phyloP scores from a whole-genome alignment of 306 rosid species.

The Adenanthera pavonina region DNA sequence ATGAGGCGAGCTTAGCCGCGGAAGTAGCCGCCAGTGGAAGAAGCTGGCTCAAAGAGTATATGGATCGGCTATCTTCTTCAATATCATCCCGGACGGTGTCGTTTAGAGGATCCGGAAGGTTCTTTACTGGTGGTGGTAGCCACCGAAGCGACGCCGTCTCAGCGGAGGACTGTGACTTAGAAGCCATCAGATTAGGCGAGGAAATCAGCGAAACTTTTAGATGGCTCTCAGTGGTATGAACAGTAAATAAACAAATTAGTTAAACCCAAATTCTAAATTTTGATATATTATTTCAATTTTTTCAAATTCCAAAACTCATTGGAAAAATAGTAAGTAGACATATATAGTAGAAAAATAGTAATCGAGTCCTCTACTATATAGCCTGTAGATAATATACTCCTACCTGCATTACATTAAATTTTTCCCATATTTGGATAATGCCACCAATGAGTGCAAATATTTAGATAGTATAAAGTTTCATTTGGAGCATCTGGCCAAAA shows the following conservation, averaged over 20 bases:
- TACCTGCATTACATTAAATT: not conserved
- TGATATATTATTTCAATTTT: not conserved
- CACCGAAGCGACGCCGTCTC: conserved; percentile 65
- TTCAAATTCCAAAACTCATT: not conserved
- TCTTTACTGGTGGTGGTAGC: conserved; percentile 69
- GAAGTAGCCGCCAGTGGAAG: conserved; percentile 65
- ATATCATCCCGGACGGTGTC: conserved; percentile 75
- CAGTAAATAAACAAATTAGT: conserved; percentile 43
- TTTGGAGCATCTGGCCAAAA: not conserved
- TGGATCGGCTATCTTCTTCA: conserved; percentile 73
- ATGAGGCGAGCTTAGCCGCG: conserved; percentile 52
- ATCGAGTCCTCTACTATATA: not conserved
- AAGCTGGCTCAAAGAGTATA: conserved; percentile 81
- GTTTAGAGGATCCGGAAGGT: conserved; percentile 82
- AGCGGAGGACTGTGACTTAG: conserved; percentile 64
- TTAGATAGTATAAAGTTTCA: not conserved
- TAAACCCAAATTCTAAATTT: conserved; percentile 36
- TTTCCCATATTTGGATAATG: not conserved
- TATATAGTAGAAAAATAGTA: not conserved
- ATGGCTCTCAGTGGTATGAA: conserved; percentile 91
- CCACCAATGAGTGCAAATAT: not conserved
- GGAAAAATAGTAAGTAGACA: not conserved
- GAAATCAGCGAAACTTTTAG: conserved; percentile 87
- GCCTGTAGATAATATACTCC: conserved; percentile 33
- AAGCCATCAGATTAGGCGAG: conserved; percentile 67